Conservation (phyloP, 139 green algal genomes). For the Picochlorum costavermella region DNA sequence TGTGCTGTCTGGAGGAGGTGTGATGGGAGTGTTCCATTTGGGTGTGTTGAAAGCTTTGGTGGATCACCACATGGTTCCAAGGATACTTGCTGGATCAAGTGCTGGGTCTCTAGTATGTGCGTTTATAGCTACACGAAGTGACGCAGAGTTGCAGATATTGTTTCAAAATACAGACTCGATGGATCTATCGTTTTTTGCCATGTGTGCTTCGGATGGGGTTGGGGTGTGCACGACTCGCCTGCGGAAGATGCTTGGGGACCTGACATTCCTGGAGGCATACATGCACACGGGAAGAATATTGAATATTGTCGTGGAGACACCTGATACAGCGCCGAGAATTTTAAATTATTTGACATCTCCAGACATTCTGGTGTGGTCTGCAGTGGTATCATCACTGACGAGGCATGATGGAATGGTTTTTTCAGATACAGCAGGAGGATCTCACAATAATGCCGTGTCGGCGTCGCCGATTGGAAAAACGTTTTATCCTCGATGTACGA, state of each 20-base stretch:
- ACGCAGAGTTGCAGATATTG: conserved; percentile 59
- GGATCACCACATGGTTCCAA: conserved; percentile 79
- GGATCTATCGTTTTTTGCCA: conserved; percentile 83
- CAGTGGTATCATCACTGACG: conserved; percentile 67
- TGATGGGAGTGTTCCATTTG: conserved; percentile 90
- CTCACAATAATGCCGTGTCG: too few species aligned
- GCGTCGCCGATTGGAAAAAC: too few species aligned
- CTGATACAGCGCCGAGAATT: conserved; percentile 78
- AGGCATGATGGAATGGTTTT: conserved; percentile 37
- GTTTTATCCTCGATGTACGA: too few species aligned
- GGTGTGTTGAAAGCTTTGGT: conserved; percentile 61
- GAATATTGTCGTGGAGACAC: conserved; percentile 76
- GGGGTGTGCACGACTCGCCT: conserved; percentile 27
- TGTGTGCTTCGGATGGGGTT: conserved; percentile 43
- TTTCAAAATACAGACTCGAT: conserved; percentile 58
- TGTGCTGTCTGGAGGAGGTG: conserved; percentile 85
- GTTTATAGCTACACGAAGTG: conserved; percentile 62
- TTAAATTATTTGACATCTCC: conserved; percentile 90
- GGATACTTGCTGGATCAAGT: conserved; percentile 79
- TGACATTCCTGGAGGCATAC: conserved; percentile 87
- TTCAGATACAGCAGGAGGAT: not conserved
- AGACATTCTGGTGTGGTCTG: conserved; percentile 79
- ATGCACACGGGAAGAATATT: conserved; percentile 81
- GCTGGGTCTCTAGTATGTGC: conserved; percentile 79
- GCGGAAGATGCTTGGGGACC: conserved; percentile 63